phyloP scores from a whole-genome alignment of 169 alveolate species.

The Plasmodium adleri region DNA sequence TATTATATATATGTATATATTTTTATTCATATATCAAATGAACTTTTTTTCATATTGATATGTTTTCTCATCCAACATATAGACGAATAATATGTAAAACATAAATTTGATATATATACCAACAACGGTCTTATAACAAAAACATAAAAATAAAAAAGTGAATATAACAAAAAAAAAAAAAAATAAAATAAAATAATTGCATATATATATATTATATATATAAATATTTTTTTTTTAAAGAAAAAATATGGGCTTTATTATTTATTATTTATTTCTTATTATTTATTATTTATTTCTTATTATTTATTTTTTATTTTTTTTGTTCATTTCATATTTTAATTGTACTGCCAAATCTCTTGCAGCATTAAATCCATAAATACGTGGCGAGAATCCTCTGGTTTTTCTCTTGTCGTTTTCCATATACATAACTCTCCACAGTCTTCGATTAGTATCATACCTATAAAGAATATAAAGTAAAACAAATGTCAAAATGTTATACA shows the following conservation, averaged over 20 bases:
- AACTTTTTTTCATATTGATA: no score
- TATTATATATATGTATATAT: no score
- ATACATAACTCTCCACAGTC: slow-evolving; percentile 75
- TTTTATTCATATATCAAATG: no score
- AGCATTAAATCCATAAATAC: slow-evolving; percentile 65
- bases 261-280: neutral
- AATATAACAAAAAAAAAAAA: neutral
- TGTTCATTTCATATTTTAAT: slow-evolving; percentile 69
- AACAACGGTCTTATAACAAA: no score
- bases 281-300: neutral
- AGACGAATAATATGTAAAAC: no score
- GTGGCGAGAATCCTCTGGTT: slow-evolving; percentile 70
- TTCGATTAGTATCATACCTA: slow-evolving; percentile 71
- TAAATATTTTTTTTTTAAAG: neutral
- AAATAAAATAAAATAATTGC: neutral
- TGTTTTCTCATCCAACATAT: no score
- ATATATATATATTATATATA: neutral
- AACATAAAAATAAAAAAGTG: no score
- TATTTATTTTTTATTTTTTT: slow-evolving; percentile 51
- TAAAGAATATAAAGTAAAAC: neutral
- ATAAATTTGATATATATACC: no score
- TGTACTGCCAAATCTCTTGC: slow-evolving; percentile 72
- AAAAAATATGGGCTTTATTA: neutral
- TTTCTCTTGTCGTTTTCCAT: slow-evolving; percentile 73
- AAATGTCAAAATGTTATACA: neutral